phyloP scores from a whole-genome alignment of 371 early-diverging fungal species.

The Mucor irregularis region DNA sequence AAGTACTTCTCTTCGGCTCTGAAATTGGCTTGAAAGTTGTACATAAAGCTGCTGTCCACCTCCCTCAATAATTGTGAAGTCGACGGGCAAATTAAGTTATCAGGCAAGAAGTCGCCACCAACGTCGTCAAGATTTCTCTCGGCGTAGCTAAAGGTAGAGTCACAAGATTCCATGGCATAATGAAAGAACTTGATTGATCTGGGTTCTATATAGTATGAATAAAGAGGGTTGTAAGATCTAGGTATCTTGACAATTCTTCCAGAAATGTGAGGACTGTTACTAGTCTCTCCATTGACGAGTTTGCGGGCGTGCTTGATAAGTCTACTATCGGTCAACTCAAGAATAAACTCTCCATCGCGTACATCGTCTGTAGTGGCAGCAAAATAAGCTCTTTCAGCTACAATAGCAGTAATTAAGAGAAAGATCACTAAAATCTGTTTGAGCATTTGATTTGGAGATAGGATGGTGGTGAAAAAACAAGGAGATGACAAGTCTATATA shows the following conservation, averaged over 20 bases:
- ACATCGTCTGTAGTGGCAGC: neutral
- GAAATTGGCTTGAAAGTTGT: no score
- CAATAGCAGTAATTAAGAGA: neutral
- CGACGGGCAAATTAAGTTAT: neutral
- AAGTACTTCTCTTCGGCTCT: no score
- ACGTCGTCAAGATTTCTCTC: neutral
- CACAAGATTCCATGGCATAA: neutral
- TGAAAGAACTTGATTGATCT: neutral
- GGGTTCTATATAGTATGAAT: neutral
- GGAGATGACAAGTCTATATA: no score
- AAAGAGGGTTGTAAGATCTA: neutral
- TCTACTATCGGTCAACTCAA: neutral
- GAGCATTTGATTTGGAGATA: no score
- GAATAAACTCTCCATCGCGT: neutral
- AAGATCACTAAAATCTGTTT: neutral
- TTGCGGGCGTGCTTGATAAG: neutral
- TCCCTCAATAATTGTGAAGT: neutral
- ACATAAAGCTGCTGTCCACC: neutral
- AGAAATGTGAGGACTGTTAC: neutral
- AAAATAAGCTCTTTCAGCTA: slow-evolving; percentile 3
- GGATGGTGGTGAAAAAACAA: no score
- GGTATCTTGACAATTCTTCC: neutral
- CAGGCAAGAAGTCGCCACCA: slow-evolving; percentile 5
- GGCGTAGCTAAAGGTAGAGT: neutral
- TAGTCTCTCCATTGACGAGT: neutral